Conservation (phyloP, 371 early-diverging fungal species). For the Mortierella sp. region DNA sequence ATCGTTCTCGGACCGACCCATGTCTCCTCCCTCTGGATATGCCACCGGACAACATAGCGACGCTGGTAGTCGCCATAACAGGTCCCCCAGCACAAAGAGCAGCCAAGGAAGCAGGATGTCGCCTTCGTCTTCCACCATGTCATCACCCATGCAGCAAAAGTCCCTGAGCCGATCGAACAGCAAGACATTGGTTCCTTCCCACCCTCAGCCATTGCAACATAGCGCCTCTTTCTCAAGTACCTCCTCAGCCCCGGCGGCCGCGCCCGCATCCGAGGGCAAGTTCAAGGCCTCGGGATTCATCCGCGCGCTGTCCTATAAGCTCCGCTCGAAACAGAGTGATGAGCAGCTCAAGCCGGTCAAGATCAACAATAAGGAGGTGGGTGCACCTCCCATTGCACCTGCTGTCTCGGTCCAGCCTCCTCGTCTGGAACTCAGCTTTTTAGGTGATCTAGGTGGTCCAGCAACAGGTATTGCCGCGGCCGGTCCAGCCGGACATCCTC, state of each 20-base stretch:
- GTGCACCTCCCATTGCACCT: conserved; percentile 20
- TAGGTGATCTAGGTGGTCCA: conserved; percentile 23
- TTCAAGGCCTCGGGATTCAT: conserved; percentile 55
- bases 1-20: conserved; percentile 36
- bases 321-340: conserved; percentile 54
- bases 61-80: conserved; percentile 20
- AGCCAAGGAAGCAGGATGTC: conserved; percentile 43
- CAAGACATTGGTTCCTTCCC: conserved; percentile 14
- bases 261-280: conserved; percentile 29
- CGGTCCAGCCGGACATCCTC: not conserved
- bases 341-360: conserved; percentile 45
- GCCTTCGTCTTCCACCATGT: conserved; percentile 29
- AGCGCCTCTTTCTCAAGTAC: conserved; percentile 11
- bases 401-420: conserved; percentile 50
- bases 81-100: conserved; percentile 43
- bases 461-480: not conserved
- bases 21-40: conserved; percentile 44
- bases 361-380: conserved; percentile 40
- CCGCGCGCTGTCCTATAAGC: conserved; percentile 48
- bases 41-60: conserved; percentile 13
- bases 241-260: conserved; percentile 4
- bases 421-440: conserved; percentile 51
- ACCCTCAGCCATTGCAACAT: conserved; percentile 16
- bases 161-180: conserved; percentile 33
- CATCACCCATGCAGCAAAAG: conserved; percentile 36